phyloP scores from a whole-genome alignment of 768 basidiomycete genomes.

The Rhizopogon roseolus region DNA sequence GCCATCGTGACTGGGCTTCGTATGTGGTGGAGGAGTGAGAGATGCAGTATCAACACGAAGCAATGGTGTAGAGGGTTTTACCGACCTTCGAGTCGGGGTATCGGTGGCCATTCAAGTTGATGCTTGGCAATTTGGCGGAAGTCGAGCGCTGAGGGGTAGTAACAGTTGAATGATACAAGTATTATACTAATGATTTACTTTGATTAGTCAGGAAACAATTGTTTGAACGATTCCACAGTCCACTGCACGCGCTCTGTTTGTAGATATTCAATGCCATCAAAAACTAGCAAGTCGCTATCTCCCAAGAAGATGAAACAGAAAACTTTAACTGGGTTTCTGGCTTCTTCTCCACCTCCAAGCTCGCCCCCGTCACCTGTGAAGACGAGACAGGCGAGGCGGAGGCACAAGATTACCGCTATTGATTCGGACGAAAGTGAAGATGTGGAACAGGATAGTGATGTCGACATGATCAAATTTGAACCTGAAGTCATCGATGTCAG shows the following conservation, averaged over 20 bases:
- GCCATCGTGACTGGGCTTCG: background rate
- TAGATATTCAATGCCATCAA: constrained; percentile 7
- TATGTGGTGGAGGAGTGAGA: background rate
- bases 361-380: constrained; percentile 9
- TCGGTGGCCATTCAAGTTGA: background rate
- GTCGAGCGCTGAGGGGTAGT: too few relatives aligned
- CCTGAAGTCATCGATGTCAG: constrained; percentile 20
- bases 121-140: too few relatives aligned
- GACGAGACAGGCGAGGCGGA: constrained; percentile 11
- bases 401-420: constrained; percentile 8
- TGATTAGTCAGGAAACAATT: background rate
- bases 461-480: constrained; percentile 50
- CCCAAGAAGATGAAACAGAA: constrained; percentile 36
- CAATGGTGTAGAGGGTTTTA: constrained; percentile 2
- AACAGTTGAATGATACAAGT: too few relatives aligned
- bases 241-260: too few relatives aligned
- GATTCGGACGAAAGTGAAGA: constrained; percentile 16
- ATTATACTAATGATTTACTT: too few relatives aligned
- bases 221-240: too few relatives aligned
- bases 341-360: constrained; percentile 21
- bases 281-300: constrained; percentile 7
- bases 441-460: constrained; percentile 35
- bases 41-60: constrained; percentile 9
- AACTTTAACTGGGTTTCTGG: constrained; percentile 34
- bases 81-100: background rate